Conservation (phyloP, 371 early-diverging fungal genomes). For the Mortierella sp. region DNA sequence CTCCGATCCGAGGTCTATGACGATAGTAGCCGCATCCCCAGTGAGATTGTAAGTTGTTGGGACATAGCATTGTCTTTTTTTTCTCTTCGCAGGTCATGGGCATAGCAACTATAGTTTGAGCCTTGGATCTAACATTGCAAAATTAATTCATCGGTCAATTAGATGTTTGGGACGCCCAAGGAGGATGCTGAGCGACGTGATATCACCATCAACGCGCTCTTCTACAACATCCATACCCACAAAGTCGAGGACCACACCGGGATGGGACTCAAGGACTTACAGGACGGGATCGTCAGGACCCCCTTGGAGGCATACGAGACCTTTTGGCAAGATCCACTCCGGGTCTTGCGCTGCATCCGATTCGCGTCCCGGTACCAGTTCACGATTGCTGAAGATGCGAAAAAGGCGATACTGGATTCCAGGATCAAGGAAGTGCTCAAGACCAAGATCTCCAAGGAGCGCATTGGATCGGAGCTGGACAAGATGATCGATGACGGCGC, state of each 20-base stretch:
- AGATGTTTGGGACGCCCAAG: slow-evolving; percentile 94
- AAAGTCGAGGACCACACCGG: slow-evolving; percentile 95
- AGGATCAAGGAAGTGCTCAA: slow-evolving; percentile 78
- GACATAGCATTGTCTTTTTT: background rate
- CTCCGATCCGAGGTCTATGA: slow-evolving; percentile 96
- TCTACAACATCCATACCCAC: slow-evolving; percentile 95
- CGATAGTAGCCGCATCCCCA: slow-evolving; percentile 89
- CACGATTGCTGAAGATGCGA: slow-evolving; percentile 79
- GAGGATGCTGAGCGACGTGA: slow-evolving; percentile 99
- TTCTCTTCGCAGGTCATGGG: background rate
- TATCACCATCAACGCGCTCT: slow-evolving; percentile 98
- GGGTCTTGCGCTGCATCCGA: slow-evolving; percentile 96
- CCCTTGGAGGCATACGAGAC: slow-evolving; percentile 94
- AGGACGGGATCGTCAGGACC: slow-evolving; percentile 85
- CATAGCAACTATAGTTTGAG: background rate
- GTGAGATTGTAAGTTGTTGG: slow-evolving; percentile 64
- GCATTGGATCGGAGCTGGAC: slow-evolving; percentile 96
- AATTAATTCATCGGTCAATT: slow-evolving; percentile 10
- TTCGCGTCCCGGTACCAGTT: slow-evolving; percentile 96
- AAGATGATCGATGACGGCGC: slow-evolving; percentile 91
- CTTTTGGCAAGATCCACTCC: slow-evolving; percentile 98
- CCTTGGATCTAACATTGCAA: background rate
- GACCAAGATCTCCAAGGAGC: slow-evolving; percentile 94
- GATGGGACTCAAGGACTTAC: slow-evolving; percentile 85
- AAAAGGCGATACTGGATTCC: slow-evolving; percentile 70